phyloP scores from a whole-genome alignment of 768 basidiomycete species.

The Xerocomellus dryophilus region DNA sequence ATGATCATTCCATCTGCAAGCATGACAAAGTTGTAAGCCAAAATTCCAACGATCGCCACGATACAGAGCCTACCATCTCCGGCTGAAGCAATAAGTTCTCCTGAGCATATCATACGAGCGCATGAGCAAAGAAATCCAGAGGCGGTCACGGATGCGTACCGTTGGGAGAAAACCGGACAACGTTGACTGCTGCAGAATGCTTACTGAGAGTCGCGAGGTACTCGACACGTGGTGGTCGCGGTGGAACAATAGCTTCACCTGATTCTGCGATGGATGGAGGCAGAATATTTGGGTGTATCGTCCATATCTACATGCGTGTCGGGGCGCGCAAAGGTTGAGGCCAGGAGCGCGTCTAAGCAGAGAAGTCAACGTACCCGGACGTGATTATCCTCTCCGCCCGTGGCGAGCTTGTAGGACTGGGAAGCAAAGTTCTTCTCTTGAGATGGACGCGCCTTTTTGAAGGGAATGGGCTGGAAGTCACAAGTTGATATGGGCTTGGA shows the following conservation, averaged over 20 bases:
- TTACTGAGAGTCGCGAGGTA: constrained; percentile 91
- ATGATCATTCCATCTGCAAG: constrained; percentile 91
- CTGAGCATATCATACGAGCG: constrained; percentile 37
- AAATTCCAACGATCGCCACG: constrained; percentile 1
- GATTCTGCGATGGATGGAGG: constrained; percentile 53
- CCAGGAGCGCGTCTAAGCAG: constrained; percentile 8
- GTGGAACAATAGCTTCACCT: constrained; percentile 32
- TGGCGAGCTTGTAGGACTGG: constrained; percentile 88
- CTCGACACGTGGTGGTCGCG: constrained; percentile 82
- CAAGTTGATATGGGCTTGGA: constrained; percentile 92
- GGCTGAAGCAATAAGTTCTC: constrained; percentile 90
- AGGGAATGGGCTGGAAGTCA: constrained; percentile 88
- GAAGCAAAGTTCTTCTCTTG: constrained; percentile 55
- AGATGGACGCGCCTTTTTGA: constrained; percentile 73
- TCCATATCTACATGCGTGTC: constrained; percentile 67
- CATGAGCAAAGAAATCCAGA: constrained; percentile 1
- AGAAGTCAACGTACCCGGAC: constrained; percentile 70
- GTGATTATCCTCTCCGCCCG: constrained; percentile 95
- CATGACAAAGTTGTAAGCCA: background rate
- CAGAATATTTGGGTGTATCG: constrained; percentile 88
- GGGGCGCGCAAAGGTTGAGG: constrained; percentile 6
- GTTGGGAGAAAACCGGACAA: constrained; percentile 92
- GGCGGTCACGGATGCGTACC: constrained; percentile 47
- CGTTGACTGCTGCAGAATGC: constrained; percentile 94
- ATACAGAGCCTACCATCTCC: constrained; percentile 75